Base-by-base conservation (phyloP, 2,329 filamentous ascomycete species). In the Neonectria coccinea region DNA sequence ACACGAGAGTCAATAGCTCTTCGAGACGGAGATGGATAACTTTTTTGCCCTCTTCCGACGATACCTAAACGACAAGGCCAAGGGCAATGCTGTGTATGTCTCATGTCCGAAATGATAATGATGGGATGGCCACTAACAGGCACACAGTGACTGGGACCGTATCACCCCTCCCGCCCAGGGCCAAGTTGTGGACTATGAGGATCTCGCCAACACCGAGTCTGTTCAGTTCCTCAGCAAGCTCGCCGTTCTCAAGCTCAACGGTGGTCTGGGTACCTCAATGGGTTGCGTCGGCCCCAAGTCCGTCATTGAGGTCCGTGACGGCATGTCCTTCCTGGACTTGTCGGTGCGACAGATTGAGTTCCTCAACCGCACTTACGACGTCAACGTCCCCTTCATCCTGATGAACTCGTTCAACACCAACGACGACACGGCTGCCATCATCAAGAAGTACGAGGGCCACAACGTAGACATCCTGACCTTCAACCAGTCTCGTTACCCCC, bases 361-460 rank as follows among this genome's bases (percentile, higher is more conserved):
- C 87, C 91, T 99, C 74, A 99, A 99, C 91, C 92, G 94, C 81
- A 98, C 94, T 70, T 98, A 97, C 86, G 89, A 92, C 75, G 93
- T 97, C 81, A 98, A 97, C 79, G 96, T 99, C 36, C 96, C 96
- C 53, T 97, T 99, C 82, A 90, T 99, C 73, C 91, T 99, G 75
- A 99, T 99, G 96, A 99, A 99, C 91, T 98, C 96, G 60, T 99
- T 99, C 92, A 99, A 99, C 89, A 99, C 96, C 79, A 94, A 99
- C 81, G 89, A 95, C 76, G 96, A 99, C 79, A 99, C 96, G 56
- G 94, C 94, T 68, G 94, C 93, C 83, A 99, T 99, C 84, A 99
- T 99, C 87, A 99, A 99, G 90, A 99, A 99, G 87, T 99, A 98
- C 84, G 95, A 99, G 86, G 96, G 96, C 70, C 96, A 99, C 89